A percentile compares a stretch with the other conserved stretches of the same genome.
Conservation (phyloP, 768 basidiomycete genomes). For the Lactifluus subvellereus region DNA sequence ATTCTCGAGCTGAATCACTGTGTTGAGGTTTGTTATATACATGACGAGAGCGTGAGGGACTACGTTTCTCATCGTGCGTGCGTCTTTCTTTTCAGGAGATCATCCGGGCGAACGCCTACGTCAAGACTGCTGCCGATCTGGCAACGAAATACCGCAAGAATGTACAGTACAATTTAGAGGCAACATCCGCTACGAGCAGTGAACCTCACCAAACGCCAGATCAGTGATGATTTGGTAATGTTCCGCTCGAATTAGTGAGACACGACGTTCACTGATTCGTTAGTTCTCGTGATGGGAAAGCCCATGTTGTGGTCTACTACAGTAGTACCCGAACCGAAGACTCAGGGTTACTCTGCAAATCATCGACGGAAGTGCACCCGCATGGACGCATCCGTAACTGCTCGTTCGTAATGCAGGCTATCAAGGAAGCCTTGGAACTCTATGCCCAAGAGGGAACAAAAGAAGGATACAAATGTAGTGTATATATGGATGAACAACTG, state of each 20-base stretch:
- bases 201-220: slow-evolving; percentile 7
- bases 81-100: slow-evolving; percentile 52
- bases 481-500: not conserved
- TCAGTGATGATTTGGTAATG: not conserved
- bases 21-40: slow-evolving; percentile 55
- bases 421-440: not conserved
- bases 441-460: not conserved
- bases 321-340: not conserved
- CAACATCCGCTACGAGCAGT: slow-evolving; percentile 39
- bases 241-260: not conserved
- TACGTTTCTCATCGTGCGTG: not conserved
- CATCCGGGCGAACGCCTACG: slow-evolving; percentile 65
- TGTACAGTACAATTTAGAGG: slow-evolving; percentile 86
- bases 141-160: slow-evolving; percentile 87
- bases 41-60: not conserved
- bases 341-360: not conserved
- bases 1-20: slow-evolving; percentile 85
- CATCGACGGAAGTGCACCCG: too few species aligned
- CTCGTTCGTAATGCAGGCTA: not conserved
- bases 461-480: slow-evolving; percentile 4
- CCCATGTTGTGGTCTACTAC: too few species aligned
- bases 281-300: not conserved
- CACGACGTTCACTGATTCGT: not conserved
- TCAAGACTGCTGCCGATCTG: slow-evolving; percentile 78
- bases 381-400: not conserved